Base-by-base conservation (phyloP, 352 stramenopile species). In the Phytophthora pini region DNA sequence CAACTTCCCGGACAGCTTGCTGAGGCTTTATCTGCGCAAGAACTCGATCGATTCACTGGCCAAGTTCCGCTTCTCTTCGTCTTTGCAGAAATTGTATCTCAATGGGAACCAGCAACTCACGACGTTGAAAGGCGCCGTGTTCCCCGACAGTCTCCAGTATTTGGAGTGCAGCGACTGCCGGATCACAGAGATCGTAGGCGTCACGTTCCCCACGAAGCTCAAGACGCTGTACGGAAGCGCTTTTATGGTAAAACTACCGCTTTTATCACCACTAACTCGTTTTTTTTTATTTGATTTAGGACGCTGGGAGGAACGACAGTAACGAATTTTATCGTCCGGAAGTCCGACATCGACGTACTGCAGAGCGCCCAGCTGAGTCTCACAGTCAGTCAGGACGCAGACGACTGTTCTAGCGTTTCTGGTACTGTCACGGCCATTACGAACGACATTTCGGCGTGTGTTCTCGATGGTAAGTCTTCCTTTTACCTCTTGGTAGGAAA, bases 31-130 rank as follows among this genome's bases (percentile, higher is more conserved):
- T 32, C 44, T 76, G 24, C 67, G 60, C 43, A 76, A 79, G 41
- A 76, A 79, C 45, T 65, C 58, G 39, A 79, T 76, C 45, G 46
- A 67, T 26, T 79, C 63, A 22, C 51, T 79, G 34, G 58, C 57
- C 24, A 70, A 65, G 32, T 76, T 76, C 31, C 63, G 58, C 29
- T 76, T 76, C 36, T 65, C 71, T 22, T 49, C 57, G 7, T 57
- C 56, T 2, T 53, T 79, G 15, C 63, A 79, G 38, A 22, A 58
- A 17, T 58, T 79, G 57, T 76, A 62, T 46, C 54, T 86, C 10
- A 79, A 72, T 41, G 74, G 75, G 8, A 89, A 89, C 52, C 38
- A 63, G 39, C 57, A 80, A 26, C 70, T 84, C 22, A 67, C 69
- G 7, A 75, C 70, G 20, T 55, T 89, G 43, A 41, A 82, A 40